Percentiles rank a stretch among this genome's conserved stretches.
Evolutionary conservation across 2,329 filamentous ascomycete species (phyloP).

Genomic region (Aureobasidium sp.): DNA sequence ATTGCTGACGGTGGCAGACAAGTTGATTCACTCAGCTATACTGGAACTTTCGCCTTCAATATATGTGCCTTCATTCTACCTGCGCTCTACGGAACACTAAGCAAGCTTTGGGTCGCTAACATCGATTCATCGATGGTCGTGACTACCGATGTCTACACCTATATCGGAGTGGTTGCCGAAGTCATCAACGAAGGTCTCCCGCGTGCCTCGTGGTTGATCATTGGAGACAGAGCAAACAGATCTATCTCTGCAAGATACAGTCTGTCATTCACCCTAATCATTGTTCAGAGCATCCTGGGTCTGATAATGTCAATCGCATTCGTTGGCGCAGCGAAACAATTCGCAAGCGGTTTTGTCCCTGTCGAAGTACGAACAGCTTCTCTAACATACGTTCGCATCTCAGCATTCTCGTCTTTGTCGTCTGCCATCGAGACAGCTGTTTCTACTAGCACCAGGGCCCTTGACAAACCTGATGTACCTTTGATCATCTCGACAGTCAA

Average conservation of each 20-base stretch:
- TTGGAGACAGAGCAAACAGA: conserved; percentile 54
- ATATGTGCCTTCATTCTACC: conserved; percentile 53
- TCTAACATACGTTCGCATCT: conserved; percentile 56
- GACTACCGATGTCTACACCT: conserved; percentile 59
- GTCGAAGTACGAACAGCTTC: conserved; percentile 46
- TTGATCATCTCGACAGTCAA: conserved; percentile 56
- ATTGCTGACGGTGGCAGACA: not conserved
- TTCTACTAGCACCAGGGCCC: conserved; percentile 50
- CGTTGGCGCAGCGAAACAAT: conserved; percentile 41
- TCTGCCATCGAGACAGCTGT: conserved; percentile 57
- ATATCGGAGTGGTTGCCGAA: conserved; percentile 58
- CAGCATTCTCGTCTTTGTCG: conserved; percentile 53
- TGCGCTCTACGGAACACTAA: conserved; percentile 57
- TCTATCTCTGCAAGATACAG: conserved; percentile 42
- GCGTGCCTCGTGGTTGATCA: conserved; percentile 57
- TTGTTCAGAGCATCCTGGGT: conserved; percentile 47
- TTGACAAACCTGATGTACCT: conserved; percentile 62
- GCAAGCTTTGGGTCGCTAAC: conserved; percentile 62
- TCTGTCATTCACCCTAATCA: conserved; percentile 51
- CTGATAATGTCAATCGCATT: conserved; percentile 53
- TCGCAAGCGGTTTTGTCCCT: conserved; percentile 57
- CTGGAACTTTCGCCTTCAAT: conserved; percentile 55
- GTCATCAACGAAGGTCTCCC: conserved; percentile 67
- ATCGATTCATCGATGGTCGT: conserved; percentile 53
- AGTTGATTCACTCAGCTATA: conserved; percentile 30